These are phyloP conservation scores for Tylopilus vinaceipallidus DNA, from an alignment of 768 basidiomycete species.

Conservation along the genomic window DNA sequence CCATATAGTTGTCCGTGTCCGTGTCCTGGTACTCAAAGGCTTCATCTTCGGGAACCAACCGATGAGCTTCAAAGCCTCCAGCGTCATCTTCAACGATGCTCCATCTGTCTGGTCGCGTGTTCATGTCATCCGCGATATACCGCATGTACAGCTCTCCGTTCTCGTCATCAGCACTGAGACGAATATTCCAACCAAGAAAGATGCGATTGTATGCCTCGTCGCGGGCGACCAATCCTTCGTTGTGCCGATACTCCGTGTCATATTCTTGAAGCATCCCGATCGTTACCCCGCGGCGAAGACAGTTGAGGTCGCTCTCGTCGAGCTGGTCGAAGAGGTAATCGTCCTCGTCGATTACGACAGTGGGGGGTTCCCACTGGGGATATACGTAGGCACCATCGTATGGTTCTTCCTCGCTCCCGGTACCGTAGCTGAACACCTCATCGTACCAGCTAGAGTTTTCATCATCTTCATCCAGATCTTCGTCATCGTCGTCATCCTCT, in stretches of 20 bases:
- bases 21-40: slow-evolving; percentile 34
- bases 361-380: slow-evolving; percentile 61
- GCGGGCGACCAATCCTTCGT: slow-evolving; percentile 50
- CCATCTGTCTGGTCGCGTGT: slow-evolving; percentile 45
- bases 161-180: slow-evolving; percentile 41
- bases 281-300: slow-evolving; percentile 61
- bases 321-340: slow-evolving; percentile 37
- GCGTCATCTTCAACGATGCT: slow-evolving; percentile 32
- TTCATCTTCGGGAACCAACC: slow-evolving; percentile 36
- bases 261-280: slow-evolving; percentile 55
- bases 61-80: slow-evolving; percentile 43
- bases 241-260: slow-evolving; percentile 53
- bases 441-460: slow-evolving; percentile 31
- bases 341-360: slow-evolving; percentile 33
- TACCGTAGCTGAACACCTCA: slow-evolving; percentile 36
- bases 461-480: slow-evolving; percentile 30
- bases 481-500: slow-evolving; percentile 25
- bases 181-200: slow-evolving; percentile 70
- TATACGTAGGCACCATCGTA: slow-evolving; percentile 42
- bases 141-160: slow-evolving; percentile 41
- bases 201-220: slow-evolving; percentile 44
- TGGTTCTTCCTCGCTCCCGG: slow-evolving; percentile 33
- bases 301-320: slow-evolving; percentile 33
- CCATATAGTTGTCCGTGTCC: slow-evolving; percentile 42
- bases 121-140: slow-evolving; percentile 40